Base-by-base conservation (phyloP, 441 rosid genomes). In the Aleurites moluccanus region DNA sequence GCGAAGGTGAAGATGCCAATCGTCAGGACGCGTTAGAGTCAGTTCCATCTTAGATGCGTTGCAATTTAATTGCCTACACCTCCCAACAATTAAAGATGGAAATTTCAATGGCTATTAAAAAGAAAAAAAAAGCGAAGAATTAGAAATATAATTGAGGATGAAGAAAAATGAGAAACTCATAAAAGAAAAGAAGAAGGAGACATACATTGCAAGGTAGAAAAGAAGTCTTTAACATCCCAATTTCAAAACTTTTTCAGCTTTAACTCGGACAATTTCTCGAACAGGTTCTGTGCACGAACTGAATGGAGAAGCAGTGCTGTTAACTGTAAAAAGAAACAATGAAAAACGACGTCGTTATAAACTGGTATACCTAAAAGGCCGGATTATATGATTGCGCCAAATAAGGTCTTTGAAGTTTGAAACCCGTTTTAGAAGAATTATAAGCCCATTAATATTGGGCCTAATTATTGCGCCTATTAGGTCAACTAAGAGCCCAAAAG, bases 1-100 rank as follows among this genome's bases (percentile, higher is more conserved):
- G 9, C 96, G 94, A 52, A 93, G 92, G 81, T 93, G 97, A 85
- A 91, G 97, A 86, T 93, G 98, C 98, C 97, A 91, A 76, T 93
- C 97, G 80, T 93, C 96, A 15, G 94, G 97, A 59, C 79, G 89
- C 6, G 92, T 90, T 67, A 93, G 62, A 25, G 88, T 87, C 44
- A 93, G 88, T 75, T 91, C 97, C 98, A 90, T 90, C 53, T 75
- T 77, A 6, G 81, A 75, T 27, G 80, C 82, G 78, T 75, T 81
- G 14, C 65, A 76, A 70, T 82, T 85, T 1, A 83, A n/a, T 69
- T 62, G 63, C 77, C 75, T 77, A 52, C 69, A 64, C 18, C 62
- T 59, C 69, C 70, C 65, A 77, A 79, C 35, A 27, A 63, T 81
- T 21, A 70, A 13, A 62, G 45, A 67, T 42, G 84, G 78, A 45